Conservation (phyloP, 257 asterid genomes). For the Fraxinus cuspidata region DNA sequence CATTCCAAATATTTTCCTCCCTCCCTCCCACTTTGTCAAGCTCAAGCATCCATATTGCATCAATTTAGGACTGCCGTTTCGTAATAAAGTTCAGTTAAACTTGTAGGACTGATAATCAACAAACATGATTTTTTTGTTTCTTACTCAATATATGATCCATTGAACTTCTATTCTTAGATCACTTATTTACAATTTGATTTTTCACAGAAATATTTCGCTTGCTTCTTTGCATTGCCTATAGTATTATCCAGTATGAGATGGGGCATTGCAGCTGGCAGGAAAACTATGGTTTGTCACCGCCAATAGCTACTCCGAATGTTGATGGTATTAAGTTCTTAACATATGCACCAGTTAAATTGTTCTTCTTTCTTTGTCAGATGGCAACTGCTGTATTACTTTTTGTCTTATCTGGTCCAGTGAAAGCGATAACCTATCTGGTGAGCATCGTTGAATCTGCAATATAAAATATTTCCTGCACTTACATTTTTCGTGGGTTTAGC, state of each 20-base stretch:
- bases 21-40: not conserved
- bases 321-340: not conserved
- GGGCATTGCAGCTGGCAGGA: slow-evolving; percentile 91
- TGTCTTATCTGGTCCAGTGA: slow-evolving; percentile 92
- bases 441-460: slow-evolving; percentile 31
- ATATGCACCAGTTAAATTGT: slow-evolving; percentile 8
- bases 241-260: slow-evolving; percentile 90
- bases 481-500: not conserved
- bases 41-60: not conserved
- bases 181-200: slow-evolving; percentile 22
- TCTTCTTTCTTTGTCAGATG: slow-evolving; percentile 52
- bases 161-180: not conserved
- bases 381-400: slow-evolving; percentile 80
- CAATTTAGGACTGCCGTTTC: not conserved
- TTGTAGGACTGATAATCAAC: not conserved
- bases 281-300: slow-evolving; percentile 69
- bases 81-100: not conserved
- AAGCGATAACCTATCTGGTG: slow-evolving; percentile 88
- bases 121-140: not conserved
- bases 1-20: not conserved
- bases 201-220: slow-evolving; percentile 81
- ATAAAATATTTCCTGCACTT: slow-evolving; percentile 4
- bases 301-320: not conserved
- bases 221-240: slow-evolving; percentile 91
- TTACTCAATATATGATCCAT: not conserved